A percentile compares a stretch with the other conserved stretches of the same genome.
phyloP scores from a whole-genome alignment of 805 yeast genomes.

The Trichomonascus vanleenenianus region DNA sequence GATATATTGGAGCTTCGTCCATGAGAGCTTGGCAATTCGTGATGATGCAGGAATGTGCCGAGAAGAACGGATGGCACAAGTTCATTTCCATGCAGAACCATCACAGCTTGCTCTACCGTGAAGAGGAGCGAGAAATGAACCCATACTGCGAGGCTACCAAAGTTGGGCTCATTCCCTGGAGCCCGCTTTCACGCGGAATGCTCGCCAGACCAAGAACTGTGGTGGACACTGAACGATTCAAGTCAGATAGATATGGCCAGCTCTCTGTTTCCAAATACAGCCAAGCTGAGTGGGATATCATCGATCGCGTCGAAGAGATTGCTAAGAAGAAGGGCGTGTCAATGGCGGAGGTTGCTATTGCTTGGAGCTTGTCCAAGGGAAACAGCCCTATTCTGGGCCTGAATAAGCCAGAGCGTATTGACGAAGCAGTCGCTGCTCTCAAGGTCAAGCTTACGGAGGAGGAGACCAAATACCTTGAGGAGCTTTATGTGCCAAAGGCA shows the following conservation, averaged over 20 bases:
- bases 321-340: slow-evolving; percentile 39
- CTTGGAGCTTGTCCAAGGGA: slow-evolving; percentile 49
- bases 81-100: slow-evolving; percentile 53
- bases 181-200: slow-evolving; percentile 50
- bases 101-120: slow-evolving; percentile 51
- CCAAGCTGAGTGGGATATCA: slow-evolving; percentile 27
- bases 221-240: neutral
- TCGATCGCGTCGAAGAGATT: slow-evolving; percentile 47
- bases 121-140: slow-evolving; percentile 57
- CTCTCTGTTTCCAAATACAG: neutral
- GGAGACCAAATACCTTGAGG: slow-evolving; percentile 27
- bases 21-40: slow-evolving; percentile 52
- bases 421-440: slow-evolving; percentile 42
- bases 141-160: slow-evolving; percentile 46
- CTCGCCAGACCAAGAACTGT: slow-evolving; percentile 37
- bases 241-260: neutral
- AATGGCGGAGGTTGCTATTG: slow-evolving; percentile 48
- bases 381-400: slow-evolving; percentile 49
- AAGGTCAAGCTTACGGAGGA: slow-evolving; percentile 32
- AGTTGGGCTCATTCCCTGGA: slow-evolving; percentile 55
- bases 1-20: slow-evolving; percentile 58
- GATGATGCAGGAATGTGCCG: slow-evolving; percentile 46
- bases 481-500: slow-evolving; percentile 26
- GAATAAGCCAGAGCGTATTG: slow-evolving; percentile 40
- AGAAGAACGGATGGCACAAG: slow-evolving; percentile 47